Conservation (phyloP, 2,329 filamentous ascomycete genomes). For the Didymella keratinophila region DNA sequence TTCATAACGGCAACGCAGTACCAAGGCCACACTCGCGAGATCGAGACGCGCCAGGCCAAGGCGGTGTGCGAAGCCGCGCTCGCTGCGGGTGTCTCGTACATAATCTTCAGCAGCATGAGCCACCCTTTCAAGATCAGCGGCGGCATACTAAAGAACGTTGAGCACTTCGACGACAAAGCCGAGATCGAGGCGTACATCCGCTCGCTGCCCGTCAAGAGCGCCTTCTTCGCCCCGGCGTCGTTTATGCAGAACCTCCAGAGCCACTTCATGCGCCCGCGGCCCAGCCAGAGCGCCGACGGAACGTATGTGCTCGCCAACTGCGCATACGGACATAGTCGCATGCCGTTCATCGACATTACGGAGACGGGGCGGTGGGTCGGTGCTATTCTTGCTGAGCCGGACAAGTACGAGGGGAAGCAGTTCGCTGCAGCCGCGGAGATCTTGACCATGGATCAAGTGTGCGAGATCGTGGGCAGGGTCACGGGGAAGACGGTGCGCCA, state of each 20-base stretch:
- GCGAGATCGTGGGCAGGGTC: conserved; percentile 49
- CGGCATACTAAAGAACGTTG: conserved; percentile 48
- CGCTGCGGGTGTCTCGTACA: conserved; percentile 45
- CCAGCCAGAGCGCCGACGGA: conserved; percentile 30
- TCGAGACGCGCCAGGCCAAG: conserved; percentile 40
- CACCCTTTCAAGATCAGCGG: conserved; percentile 36
- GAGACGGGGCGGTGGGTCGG: conserved; percentile 58
- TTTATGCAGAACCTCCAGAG: conserved; percentile 63
- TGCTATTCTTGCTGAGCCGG: conserved; percentile 54
- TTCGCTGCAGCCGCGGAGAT: conserved; percentile 56
- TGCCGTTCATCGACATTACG: conserved; percentile 57
- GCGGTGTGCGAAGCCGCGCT: conserved; percentile 45
- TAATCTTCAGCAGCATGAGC: conserved; percentile 51
- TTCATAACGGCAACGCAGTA: conserved; percentile 39
- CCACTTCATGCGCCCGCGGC: conserved; percentile 28
- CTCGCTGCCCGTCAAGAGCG: conserved; percentile 56
- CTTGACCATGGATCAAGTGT: conserved; percentile 53
- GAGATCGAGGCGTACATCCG: conserved; percentile 64
- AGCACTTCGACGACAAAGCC: conserved; percentile 67
- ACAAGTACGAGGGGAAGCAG: conserved; percentile 54
- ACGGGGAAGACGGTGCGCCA: conserved; percentile 50
- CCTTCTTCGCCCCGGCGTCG: conserved; percentile 62
- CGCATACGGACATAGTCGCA: conserved; percentile 17
- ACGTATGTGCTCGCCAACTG: conserved; percentile 35
- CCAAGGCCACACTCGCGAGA: conserved; percentile 28